Conservation (phyloP, 495 filamentous ascomycete genomes). For the Xylaria acuta region DNA sequence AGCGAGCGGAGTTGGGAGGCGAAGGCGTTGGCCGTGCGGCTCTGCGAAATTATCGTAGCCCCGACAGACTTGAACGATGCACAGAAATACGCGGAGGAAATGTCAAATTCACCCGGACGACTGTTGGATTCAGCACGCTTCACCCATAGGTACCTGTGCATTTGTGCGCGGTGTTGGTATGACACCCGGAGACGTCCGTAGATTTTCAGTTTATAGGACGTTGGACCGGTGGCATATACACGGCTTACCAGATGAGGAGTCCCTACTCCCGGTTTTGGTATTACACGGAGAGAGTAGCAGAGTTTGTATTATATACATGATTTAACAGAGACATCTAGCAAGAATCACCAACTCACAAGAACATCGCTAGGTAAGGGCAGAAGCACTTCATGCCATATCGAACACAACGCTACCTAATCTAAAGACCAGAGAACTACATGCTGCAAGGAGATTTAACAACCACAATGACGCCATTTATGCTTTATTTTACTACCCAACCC, state of each 20-base stretch:
- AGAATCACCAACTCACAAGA: neutral
- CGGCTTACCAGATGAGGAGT: neutral
- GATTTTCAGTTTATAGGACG: no score
- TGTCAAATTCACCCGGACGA: neutral
- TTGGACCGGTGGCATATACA: neutral
- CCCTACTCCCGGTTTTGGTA: neutral
- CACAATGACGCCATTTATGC: slow-evolving; percentile 10
- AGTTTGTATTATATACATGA: neutral
- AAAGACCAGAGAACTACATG: neutral
- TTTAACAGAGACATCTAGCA: neutral
- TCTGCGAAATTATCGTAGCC: neutral
- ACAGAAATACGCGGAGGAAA: neutral
- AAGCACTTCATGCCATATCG: neutral
- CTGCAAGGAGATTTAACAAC: neutral
- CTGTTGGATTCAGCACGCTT: neutral
- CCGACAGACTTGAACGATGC: neutral
- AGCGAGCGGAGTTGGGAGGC: neutral
- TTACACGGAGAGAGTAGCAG: neutral
- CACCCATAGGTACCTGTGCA: neutral
- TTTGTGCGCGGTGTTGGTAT: neutral
- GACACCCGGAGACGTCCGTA: neutral
- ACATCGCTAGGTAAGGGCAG: neutral
- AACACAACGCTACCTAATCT: neutral
- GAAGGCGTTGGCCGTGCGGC: neutral
- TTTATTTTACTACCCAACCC: slow-evolving; percentile 19